Percentiles rank a stretch among this genome's conserved stretches.
Conservation (phyloP, 202 grass and related monocot species). For the Carex sylvatica region DNA sequence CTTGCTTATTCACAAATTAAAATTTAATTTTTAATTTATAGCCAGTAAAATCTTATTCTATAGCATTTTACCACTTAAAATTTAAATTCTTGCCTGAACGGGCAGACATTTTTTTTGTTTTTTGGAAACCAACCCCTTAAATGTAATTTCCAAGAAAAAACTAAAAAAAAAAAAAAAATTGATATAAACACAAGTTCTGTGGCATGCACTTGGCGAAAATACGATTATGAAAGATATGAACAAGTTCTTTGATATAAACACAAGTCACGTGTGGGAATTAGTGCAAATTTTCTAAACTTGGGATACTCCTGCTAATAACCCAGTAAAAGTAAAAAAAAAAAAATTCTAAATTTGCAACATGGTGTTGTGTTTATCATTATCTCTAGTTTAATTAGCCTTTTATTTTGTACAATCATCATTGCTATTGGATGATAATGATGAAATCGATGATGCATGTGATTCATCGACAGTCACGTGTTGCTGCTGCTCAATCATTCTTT, state of each 20-base stretch:
- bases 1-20: conserved; percentile 1
- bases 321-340: background rate
- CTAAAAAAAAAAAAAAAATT: no score
- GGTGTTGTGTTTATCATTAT: background rate
- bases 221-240: background rate
- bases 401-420: conserved; percentile 13
- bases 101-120: background rate
- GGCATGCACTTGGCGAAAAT: background rate
- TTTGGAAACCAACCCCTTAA: background rate
- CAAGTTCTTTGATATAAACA: background rate
- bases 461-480: conserved; percentile 5
- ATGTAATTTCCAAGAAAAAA: background rate
- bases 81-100: background rate
- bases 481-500: conserved; percentile 36
- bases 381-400: background rate
- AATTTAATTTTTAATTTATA: background rate
- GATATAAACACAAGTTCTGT: background rate
- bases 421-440: conserved; percentile 6
- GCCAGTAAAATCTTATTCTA: background rate
- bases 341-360: conserved; percentile 5
- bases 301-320: background rate
- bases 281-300: background rate
- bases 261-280: background rate
- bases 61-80: background rate
- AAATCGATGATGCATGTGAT: background rate